Evolutionary conservation across 345 rosid genomes (phyloP).

Genomic region (Combretum micranthum): DNA sequence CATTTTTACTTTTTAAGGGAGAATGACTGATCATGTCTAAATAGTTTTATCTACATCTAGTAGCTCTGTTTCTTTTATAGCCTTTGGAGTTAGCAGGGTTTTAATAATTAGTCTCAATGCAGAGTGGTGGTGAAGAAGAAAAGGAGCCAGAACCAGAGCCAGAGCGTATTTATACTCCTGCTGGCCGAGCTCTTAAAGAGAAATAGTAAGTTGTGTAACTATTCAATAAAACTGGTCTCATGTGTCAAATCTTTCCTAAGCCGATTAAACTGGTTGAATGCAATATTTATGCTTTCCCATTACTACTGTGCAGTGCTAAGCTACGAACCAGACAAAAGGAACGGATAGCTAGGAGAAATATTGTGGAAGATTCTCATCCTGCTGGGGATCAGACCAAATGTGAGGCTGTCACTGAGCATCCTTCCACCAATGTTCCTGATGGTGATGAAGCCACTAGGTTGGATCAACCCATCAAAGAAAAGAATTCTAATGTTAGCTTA

Average conservation of each 20-base stretch:
- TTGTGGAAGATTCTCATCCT: constrained; percentile 42
- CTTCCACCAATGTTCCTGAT: constrained; percentile 17
- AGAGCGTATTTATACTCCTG: constrained; percentile 81
- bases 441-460: constrained; percentile 31
- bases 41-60: too few relatives aligned
- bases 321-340: constrained; percentile 96
- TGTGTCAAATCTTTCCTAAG: background rate
- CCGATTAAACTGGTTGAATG: too few relatives aligned
- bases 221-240: background rate
- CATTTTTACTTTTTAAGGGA: background rate
- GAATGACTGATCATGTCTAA: too few relatives aligned
- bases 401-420: constrained; percentile 15
- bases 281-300: constrained; percentile 9
- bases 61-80: background rate
- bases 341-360: constrained; percentile 60
- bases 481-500: constrained; percentile 39
- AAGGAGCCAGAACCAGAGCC: constrained; percentile 84
- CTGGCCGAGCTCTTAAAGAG: constrained; percentile 86
- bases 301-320: constrained; percentile 45
- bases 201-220: constrained; percentile 66
- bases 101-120: constrained; percentile 24
- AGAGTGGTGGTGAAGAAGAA: constrained; percentile 85
- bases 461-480: constrained; percentile 34
- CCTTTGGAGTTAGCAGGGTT: constrained; percentile 6
- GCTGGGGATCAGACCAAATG: constrained; percentile 22